These are phyloP conservation scores for Durusdinium trenchii DNA, from an alignment of 73 alveolate genomes.

Conservation along the genomic window DNA sequence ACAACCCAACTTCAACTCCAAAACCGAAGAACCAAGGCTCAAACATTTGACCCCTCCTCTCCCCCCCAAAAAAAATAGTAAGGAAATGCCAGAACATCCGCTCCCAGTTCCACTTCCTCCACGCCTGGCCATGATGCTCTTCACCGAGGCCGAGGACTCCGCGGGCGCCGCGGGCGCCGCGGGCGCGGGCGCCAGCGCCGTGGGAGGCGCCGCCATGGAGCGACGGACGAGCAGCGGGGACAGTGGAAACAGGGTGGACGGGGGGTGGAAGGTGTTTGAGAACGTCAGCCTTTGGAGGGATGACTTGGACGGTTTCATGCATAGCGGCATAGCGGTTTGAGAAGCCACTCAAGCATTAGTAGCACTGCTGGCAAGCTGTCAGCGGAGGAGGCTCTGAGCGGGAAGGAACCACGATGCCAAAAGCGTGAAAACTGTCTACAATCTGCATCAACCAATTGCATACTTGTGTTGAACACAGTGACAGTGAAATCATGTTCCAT, in stretches of 20 bases:
- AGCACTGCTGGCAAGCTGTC: slow-evolving; percentile 11
- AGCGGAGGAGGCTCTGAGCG: slow-evolving; percentile 23
- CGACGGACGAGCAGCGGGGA: neutral
- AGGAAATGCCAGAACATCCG: too few species aligned
- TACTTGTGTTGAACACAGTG: neutral
- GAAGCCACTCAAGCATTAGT: neutral
- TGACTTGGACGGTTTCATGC: neutral
- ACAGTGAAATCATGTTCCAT: neutral
- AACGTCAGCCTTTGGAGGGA: neutral
- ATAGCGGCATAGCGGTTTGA: neutral
- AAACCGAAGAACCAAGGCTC: neutral
- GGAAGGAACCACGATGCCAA: neutral
- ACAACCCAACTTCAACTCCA: neutral
- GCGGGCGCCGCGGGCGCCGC: neutral
- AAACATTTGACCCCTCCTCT: too few species aligned
- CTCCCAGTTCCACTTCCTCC: too few species aligned
- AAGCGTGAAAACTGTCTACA: neutral
- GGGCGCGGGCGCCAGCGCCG: neutral
- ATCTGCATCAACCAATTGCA: neutral
- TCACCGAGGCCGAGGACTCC: neutral
- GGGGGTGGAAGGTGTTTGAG: neutral
- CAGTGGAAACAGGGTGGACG: neutral
- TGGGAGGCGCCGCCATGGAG: neutral
- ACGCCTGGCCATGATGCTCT: slow-evolving; percentile 43
- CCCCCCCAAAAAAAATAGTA: neutral